Percentiles rank a stretch among this genome's conserved stretches.
Evolutionary conservation across 1,139 yeast genomes (phyloP).

Genomic region (Citeromyces siamensis): DNA sequence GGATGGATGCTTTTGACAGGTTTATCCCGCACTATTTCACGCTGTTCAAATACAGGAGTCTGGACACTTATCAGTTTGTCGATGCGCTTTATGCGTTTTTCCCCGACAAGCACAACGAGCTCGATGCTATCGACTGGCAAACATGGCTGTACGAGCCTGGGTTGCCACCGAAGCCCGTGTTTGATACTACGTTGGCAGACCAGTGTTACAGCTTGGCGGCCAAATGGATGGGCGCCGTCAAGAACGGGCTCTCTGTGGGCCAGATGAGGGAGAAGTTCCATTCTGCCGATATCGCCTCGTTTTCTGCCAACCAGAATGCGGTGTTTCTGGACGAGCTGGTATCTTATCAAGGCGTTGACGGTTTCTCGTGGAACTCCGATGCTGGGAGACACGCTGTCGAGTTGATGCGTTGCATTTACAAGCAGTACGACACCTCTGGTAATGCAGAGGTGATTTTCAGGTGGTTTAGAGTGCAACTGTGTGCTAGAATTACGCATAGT

Average conservation of each 20-base stretch:
- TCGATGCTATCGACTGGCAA: slow-evolving; percentile 74
- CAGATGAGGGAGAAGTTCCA: slow-evolving; percentile 17
- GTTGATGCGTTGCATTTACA: slow-evolving; percentile 32
- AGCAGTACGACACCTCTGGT: slow-evolving; percentile 31
- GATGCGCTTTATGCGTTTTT: slow-evolving; percentile 64
- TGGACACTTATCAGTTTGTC: slow-evolving; percentile 73
- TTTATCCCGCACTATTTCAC: slow-evolving; percentile 70
- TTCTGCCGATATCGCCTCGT: slow-evolving; percentile 33
- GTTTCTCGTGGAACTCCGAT: slow-evolving; percentile 20
- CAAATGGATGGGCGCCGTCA: slow-evolving; percentile 39
- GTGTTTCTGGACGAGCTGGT: slow-evolving; percentile 68
- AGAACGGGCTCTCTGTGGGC: slow-evolving; percentile 13
- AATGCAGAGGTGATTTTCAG: slow-evolving; percentile 80
- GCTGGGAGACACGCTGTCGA: slow-evolving; percentile 23
- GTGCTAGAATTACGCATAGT: slow-evolving; percentile 30
- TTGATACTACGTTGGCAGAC: slow-evolving; percentile 70
- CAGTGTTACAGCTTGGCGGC: slow-evolving; percentile 55
- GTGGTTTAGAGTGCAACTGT: slow-evolving; percentile 55
- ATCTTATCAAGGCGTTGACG: slow-evolving; percentile 20
- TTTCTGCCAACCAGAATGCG: slow-evolving; percentile 67
- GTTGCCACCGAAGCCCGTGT: slow-evolving; percentile 76
- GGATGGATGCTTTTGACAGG: slow-evolving; percentile 52
- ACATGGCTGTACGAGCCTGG: slow-evolving; percentile 76
- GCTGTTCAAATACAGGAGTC: slow-evolving; percentile 54
- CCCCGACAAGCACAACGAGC: slow-evolving; percentile 28